Evolutionary conservation across 1,284 basidiomycete genomes (phyloP), one percentile per base, ranked within the genome.

Genomic region (Rhizoctonia solani): DNA sequence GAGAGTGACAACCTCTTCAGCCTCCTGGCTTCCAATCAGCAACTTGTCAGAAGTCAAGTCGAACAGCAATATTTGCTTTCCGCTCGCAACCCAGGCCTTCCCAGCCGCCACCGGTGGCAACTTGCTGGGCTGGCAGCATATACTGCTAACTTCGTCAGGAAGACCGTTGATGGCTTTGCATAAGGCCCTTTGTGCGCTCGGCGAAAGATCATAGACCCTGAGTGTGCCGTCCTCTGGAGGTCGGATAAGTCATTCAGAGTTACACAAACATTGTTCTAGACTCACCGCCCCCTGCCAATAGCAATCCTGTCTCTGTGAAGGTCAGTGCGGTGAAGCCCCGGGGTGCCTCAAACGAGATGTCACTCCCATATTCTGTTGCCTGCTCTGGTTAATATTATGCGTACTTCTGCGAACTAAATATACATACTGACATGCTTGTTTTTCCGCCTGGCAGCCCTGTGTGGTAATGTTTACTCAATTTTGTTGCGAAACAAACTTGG

Each of bases 1-100:
- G 34, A 65, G 61, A 19, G 50, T 53, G 32, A 65, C 32, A 37
- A 53, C 41, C 50, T 82, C 77, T 50, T 81, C 78, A 1, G 84
- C 85, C 73, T 90, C 86, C 46, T 79, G 77, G 8, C 72, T 71
- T 0, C 76, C 77, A 71, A 82, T 76, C 25, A 88, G 80, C 75
- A 86, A 76, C 68, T 82, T 81, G 2, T 75, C 73, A 0, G 75
- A 77, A 49, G 78, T 77, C 72, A 85, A 72, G 68, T 77, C 74
- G 72, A 86, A 85, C 42, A 32, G 70, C 54, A 76, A 68, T 0
- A 77, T 79, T 74, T 83, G 74, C 39, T 54, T 65, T 32, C 61
- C 61, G 37, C 49, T 42, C 11, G 61, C 61, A 30, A 34, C 49
- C 61, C 61, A 65, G 21, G 44, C 50, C 13, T 21, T 30, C 61